A percentile compares a stretch with the other conserved stretches of the same genome.
phyloP scores from a whole-genome alignment of 2,329 filamentous ascomycete genomes.

The Tolypocladium album region DNA sequence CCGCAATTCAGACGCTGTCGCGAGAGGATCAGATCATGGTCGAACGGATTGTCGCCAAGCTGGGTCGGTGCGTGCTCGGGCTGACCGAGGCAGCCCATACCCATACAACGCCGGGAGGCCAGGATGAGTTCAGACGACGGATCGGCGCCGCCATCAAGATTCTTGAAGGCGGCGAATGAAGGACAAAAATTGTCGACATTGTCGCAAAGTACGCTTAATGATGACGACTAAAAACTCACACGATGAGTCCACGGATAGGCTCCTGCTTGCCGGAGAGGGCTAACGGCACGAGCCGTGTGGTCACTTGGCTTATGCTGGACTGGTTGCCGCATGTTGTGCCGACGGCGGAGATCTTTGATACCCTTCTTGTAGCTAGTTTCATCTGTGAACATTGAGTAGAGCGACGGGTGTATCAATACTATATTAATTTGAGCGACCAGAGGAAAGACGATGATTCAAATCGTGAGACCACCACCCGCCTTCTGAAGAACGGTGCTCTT shows the following conservation, averaged over 20 bases:
- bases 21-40: conserved; percentile 50
- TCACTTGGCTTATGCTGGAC: background rate
- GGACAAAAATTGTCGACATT: background rate
- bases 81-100: conserved; percentile 43
- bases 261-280: background rate
- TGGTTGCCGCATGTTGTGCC: background rate
- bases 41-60: conserved; percentile 46
- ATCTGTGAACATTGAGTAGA: background rate
- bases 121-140: conserved; percentile 55
- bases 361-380: conserved; percentile 10
- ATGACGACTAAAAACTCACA: background rate
- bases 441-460: background rate
- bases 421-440: background rate
- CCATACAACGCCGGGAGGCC: conserved; percentile 43
- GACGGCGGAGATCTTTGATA: conserved; percentile 10
- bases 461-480: no score
- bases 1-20: conserved; percentile 34
- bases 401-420: background rate
- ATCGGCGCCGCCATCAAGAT: conserved; percentile 65
- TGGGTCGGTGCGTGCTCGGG: conserved; percentile 50
- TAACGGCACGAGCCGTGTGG: background rate
- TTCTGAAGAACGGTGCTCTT: no score
- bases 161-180: conserved; percentile 47
- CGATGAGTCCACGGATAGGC: background rate
- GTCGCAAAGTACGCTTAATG: background rate